A percentile compares a stretch with the other conserved stretches of the same genome.
Evolutionary conservation across 2,329 filamentous ascomycete genomes (phyloP).

Genomic region (Monascus ruber): DNA sequence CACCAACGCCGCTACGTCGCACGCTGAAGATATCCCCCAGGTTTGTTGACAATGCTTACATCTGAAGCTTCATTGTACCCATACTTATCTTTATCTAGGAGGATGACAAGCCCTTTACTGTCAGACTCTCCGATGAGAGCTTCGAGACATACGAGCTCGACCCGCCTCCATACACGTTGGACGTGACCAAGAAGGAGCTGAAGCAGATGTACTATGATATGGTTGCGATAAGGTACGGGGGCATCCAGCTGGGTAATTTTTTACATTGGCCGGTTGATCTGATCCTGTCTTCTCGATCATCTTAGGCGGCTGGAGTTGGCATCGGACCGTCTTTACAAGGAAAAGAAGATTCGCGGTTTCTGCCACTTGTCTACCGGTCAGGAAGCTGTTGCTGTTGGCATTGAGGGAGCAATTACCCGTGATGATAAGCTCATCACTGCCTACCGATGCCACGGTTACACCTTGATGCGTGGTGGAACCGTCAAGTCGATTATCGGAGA

Average conservation of each 20-base stretch:
- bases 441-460: conserved; percentile 98
- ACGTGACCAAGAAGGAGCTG: conserved; percentile 93
- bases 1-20: conserved; percentile 85
- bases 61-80: conserved; percentile 10
- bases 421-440: conserved; percentile 92
- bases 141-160: conserved; percentile 99
- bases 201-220: conserved; percentile 99
- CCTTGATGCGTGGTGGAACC: conserved; percentile 84
- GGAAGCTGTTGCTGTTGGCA: conserved; percentile 93
- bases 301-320: conserved; percentile 98
- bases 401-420: conserved; percentile 89
- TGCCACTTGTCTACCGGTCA: conserved; percentile 97
- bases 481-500: conserved; percentile 93
- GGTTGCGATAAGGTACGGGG: conserved; percentile 74
- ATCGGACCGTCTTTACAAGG: conserved; percentile 97
- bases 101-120: conserved; percentile 84
- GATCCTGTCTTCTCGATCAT: conserved; percentile 3
- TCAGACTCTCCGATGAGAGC: conserved; percentile 92
- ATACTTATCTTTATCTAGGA: conserved; percentile 44
- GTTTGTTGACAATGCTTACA: conserved; percentile 35
- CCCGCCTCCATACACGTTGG: conserved; percentile 81
- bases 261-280: conserved; percentile 1
- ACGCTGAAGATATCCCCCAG: conserved; percentile 68
- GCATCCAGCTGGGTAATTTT: neutral
- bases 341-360: conserved; percentile 99